Base-by-base conservation (phyloP, 345 rosid genomes). In the Litchi chinensis region DNA sequence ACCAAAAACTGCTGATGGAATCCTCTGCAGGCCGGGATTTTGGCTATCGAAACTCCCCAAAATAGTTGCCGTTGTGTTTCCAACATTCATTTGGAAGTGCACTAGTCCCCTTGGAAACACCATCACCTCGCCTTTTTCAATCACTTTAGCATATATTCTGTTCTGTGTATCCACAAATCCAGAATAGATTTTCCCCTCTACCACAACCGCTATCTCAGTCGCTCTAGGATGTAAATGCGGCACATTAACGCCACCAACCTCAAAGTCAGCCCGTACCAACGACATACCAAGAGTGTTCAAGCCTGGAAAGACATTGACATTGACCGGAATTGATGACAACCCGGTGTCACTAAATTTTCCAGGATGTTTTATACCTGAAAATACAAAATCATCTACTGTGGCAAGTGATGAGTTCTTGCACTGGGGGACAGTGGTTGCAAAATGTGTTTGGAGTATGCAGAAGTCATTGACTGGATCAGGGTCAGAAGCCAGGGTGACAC, bases 71-170 rank as follows among this genome's bases (percentile, higher is more conserved):
- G 85, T 83, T 21, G 70, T 78, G 65, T 90, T 85, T 54, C 98
- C 98, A 5, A 92, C 88, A 77, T 95, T 95, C 97, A 91, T 93
- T 72, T 95, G 98, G 76, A 95, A 93, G 85, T 91, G 97, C 18
- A 95, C 75, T 18, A 91, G 77, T 5, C 97, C 97, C 79, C 83
- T 87, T 19, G 97, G 95, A 76, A 90, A 95, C 75, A 95, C 95
- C 95, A 95, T 95, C 32, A 91, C 91, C 22, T 95, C 95, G 32
- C 98, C 98, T 52, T 89, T 88, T 39, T 90, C 92, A 76, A 91
- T 83, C 22, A 93, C 97, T 67, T 84, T 89, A 5, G 96, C 93
- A 71, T 81, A 94, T 48, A 93, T 62, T 66, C 76, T 77, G 82
- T 90, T 92, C 76, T 87, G 76, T 0, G 96, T 82, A 68, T 93